Evolutionary conservation across 495 filamentous ascomycete genomes (phyloP), one percentile per base, ranked within the genome.

Genomic region (Friedmanniomyces endolithicus): DNA sequence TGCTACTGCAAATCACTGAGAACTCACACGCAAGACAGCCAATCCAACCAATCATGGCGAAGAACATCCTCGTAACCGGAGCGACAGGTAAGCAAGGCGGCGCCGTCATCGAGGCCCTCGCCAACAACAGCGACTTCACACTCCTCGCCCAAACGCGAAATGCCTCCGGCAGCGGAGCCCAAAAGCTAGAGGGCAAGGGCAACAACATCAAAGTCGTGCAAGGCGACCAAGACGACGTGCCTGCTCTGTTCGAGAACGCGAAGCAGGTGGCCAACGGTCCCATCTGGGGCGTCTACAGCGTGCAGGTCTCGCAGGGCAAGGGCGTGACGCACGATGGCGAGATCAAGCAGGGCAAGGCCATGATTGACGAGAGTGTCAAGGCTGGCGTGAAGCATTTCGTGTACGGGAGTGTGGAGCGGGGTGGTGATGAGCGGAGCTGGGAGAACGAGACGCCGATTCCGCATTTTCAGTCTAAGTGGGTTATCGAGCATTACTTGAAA

Each of bases 31-130:
- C 9, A 31, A 9, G 27, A 46, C 37, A 31, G 6, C 43, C 29
- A 25, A 41, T 20, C 20, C 19, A 17, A 20, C 3, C 23, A 47
- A 56, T 8, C 29, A 65, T 67, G 63, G 57, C 65, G 9, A 63
- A 57, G 52, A 55, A 70, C n/a, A 63, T 84, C 49, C 74, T 86
- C 43, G 65, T 88, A 53, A 80, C 82, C 20, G 84, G 85, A 19
- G 85, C 82, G 4, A 89, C 82, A 0, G 84, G 83, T 64, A 78
- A 84, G 57, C 86, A 88, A 66, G 85, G 86, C 53, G 75, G 80
- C 25, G 72, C 76, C 12, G 67, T 82, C 33, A 71, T 89, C 61
- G 65, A 75, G 3, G 75, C 73, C 48, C 77, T 88, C 31, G 67
- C 82, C 17, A 46, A 60, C 14, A 57, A 65, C 24, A 67, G 69